These are phyloP conservation scores for Corynascus novoguineensis DNA, from an alignment of 495 filamentous ascomycete species.

Conservation along the genomic window DNA sequence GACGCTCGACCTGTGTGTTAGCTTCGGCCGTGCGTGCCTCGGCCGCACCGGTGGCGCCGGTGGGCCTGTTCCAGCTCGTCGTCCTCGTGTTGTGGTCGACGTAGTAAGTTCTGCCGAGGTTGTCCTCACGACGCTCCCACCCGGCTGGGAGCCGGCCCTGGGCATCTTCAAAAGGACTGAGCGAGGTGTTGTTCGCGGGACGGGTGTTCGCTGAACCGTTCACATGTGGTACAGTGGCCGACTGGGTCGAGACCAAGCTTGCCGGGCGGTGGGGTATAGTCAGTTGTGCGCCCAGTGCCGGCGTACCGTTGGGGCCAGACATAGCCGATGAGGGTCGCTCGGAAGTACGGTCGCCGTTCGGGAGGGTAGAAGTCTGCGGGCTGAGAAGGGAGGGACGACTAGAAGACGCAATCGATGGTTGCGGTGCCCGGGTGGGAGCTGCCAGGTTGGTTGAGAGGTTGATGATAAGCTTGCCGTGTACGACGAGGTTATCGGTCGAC, in stretches of 20 bases:
- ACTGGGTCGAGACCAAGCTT: conserved; percentile 23
- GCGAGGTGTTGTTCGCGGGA: conserved; percentile 50
- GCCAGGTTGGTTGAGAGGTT: conserved; percentile 86
- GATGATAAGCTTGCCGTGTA: conserved; percentile 95
- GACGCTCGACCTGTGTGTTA: conserved; percentile 83
- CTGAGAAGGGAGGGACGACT: conserved; percentile 38
- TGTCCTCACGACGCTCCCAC: conserved; percentile 95
- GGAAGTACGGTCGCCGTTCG: conserved; percentile 28
- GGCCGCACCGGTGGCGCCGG: conserved; percentile 66
- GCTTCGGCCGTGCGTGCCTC: conserved; percentile 71
- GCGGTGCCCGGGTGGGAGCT: conserved; percentile 32
- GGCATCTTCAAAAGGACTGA: conserved; percentile 92
- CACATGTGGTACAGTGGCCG: conserved; percentile 29
- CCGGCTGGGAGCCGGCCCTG: conserved; percentile 88
- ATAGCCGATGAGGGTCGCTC: conserved; percentile 44
- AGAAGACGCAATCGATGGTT: conserved; percentile 27
- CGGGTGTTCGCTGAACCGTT: conserved; percentile 31
- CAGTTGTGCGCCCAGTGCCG: conserved; percentile 26
- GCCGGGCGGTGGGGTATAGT: conserved; percentile 34
- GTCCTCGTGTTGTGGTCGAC: conserved; percentile 97
- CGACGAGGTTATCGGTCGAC: conserved; percentile 94
- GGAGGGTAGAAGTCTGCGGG: conserved; percentile 35
- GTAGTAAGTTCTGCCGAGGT: conserved; percentile 96
- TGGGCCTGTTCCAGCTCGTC: conserved; percentile 91
- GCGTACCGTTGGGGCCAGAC: conserved; percentile 38